Base-by-base conservation (phyloP, 169 alveolate genomes). In the Eimeria falciformis region DNA sequence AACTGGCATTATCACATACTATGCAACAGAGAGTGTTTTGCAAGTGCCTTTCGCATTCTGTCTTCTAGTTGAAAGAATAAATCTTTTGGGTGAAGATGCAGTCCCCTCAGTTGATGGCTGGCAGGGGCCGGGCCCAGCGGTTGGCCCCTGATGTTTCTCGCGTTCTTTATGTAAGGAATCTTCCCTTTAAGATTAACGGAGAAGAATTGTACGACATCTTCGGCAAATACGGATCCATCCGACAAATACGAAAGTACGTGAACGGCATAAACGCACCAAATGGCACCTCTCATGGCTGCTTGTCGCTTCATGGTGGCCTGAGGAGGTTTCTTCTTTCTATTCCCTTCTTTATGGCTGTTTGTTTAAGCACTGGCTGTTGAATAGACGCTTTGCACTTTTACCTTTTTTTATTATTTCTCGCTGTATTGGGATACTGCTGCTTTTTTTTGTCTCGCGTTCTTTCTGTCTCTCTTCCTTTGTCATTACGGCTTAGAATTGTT, bases 181-280 rank as follows among this genome's bases (percentile, higher is more conserved):
- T 97, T 17, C 98, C 98, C 33, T 95, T 93, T 90, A 97, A 97
- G 92, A 96, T 96, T 25, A 95, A 98, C 9, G 94, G 93, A 7
- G 99, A 98, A 91, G 99, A 99, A 92, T 95, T 99, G 73, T 99
- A 98, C 96, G 99, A 98, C 86, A 98, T 98, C 71, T 99, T 99
- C 95, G 99, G 99, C 25, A 99, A 98, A 93, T 98, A 98, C 95
- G 99, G 99, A 5, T 97, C 99, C 2, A 98, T 99, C 0, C 97
- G 99, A 87, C 99, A 99, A 95, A 98, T 99, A 47, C 97, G 99
- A 91, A 98, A 96, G 99, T 98, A 95, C 65, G 95, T 77, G 0
- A 90, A 17, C 71, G 12, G 1, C 33, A 65, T 21, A 7, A 21
- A 1, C 3, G 23, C 40, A 23, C 75, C 11, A 17, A 65, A 21